phyloP scores from a whole-genome alignment of 805 yeast species.

The Cyberlindnera japonica region DNA sequence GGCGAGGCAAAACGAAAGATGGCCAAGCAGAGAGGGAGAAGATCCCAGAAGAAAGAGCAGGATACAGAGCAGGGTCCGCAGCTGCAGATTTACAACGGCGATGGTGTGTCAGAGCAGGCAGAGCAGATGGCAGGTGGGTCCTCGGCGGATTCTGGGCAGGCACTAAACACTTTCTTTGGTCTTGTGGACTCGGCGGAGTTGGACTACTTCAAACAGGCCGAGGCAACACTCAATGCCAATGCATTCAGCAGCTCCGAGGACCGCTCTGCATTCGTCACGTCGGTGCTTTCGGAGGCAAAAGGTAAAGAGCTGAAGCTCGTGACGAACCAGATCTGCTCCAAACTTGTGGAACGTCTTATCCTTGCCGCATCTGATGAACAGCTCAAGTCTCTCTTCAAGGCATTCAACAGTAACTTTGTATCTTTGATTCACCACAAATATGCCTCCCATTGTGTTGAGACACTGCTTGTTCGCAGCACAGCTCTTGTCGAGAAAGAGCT shows the following conservation, averaged over 20 bases:
- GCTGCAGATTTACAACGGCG: constrained; percentile 12
- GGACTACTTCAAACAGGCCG: constrained; percentile 92
- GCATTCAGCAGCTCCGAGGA: constrained; percentile 76
- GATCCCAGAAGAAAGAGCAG: constrained; percentile 30
- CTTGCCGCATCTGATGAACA: constrained; percentile 61
- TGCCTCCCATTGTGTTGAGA: constrained; percentile 90
- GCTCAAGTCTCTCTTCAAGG: constrained; percentile 58
- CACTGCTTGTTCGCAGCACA: constrained; percentile 72
- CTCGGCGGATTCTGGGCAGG: too few relatives aligned
- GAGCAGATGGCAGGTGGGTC: too few relatives aligned
- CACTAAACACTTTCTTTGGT: constrained; percentile 68
- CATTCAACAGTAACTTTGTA: constrained; percentile 72
- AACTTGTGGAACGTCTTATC: constrained; percentile 84
- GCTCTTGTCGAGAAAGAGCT: constrained; percentile 72
- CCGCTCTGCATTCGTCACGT: constrained; percentile 61
- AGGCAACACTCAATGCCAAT: constrained; percentile 75
- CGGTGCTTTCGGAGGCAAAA: constrained; percentile 78
- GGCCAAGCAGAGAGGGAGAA: constrained; percentile 49
- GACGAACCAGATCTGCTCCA: constrained; percentile 93
- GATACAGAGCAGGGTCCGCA: constrained; percentile 8
- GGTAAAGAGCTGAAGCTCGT: constrained; percentile 91
- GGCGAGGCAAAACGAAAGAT: too few relatives aligned
- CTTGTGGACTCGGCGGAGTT: constrained; percentile 78
- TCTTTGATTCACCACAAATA: constrained; percentile 81
- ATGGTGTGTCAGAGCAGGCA: constrained; percentile 2